phyloP scores from a whole-genome alignment of 805 yeast species.

The Cyberlindnera nakhonratchasimensis region DNA sequence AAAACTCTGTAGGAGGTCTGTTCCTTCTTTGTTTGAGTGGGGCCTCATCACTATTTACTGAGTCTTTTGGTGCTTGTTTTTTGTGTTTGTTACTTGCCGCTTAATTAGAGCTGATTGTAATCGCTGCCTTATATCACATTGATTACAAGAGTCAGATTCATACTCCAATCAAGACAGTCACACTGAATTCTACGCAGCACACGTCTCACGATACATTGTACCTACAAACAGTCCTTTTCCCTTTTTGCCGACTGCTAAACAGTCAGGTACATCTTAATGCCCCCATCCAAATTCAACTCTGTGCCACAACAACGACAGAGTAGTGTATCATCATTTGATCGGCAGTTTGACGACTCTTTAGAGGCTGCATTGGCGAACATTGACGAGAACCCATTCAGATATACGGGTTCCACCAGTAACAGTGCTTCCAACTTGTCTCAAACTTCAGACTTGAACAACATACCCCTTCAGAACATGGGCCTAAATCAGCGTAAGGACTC shows the following conservation, averaged over 20 bases:
- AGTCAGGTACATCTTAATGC: slow-evolving; percentile 16
- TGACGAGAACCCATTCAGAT: slow-evolving; percentile 38
- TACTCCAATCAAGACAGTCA: too few species aligned
- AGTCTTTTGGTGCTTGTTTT: too few species aligned
- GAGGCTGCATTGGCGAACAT: slow-evolving; percentile 59
- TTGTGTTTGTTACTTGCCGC: too few species aligned
- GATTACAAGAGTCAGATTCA: too few species aligned
- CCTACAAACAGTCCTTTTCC: background rate
- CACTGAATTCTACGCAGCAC: too few species aligned
- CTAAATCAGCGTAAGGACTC: slow-evolving; percentile 24
- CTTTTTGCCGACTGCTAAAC: background rate
- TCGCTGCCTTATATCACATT: too few species aligned
- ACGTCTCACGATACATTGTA: background rate
- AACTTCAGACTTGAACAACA: slow-evolving; percentile 32
- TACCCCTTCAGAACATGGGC: slow-evolving; percentile 32
- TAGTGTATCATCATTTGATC: slow-evolving; percentile 50
- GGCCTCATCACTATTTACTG: too few species aligned
- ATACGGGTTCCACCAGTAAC: slow-evolving; percentile 23
- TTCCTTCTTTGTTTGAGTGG: too few species aligned
- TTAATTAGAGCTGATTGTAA: too few species aligned
- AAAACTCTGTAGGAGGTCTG: too few species aligned
- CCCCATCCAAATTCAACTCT: slow-evolving; percentile 17
- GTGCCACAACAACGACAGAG: slow-evolving; percentile 22
- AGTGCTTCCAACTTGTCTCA: slow-evolving; percentile 27
- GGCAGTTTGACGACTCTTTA: slow-evolving; percentile 58